Base-by-base conservation (phyloP, 495 filamentous ascomycete species). In the Symbiotaphrina buchneri region DNA sequence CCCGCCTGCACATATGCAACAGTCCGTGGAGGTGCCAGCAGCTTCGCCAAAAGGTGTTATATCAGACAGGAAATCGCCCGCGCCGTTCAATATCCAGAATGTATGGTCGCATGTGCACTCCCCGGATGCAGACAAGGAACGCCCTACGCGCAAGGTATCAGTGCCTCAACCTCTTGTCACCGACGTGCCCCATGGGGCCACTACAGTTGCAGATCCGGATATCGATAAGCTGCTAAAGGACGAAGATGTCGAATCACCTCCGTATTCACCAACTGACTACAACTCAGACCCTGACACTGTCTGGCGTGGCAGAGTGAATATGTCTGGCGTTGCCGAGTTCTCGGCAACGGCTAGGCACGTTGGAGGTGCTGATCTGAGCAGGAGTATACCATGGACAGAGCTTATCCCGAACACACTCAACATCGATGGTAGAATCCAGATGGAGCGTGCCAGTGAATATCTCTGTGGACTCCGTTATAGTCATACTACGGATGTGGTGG, bases 181-280 rank as follows among this genome's bases (percentile, higher is more conserved):
- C 54, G 52, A 14, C 49, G 47, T 3, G 53, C 47, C 38, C 48
- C 30, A 52, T 39, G 52, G 59, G 35, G 49, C 77, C 39, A 64
- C 58, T 3, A 54, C 57, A 6, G 44, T 46, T 32, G 65, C 64
- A 10, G 87, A 97, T 48, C 66, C 80, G 10, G 87, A 97, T 36
- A 82, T 97, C 25, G 87, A 97, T 48, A 65, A 77, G 30, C 53
- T 97, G 28, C 61, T 97, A 3, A 70, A 79, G 42, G 83, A 93
- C 36, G 82, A 82, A 27, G 63, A 67, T n/a, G 68, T 65, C 17
- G 74, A 84, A 13, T 85, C 81, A 6, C 77, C 79, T 4, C 73
- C 77, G 4, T 93, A 92, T 48, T 90, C 80, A 2, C 84, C 84
- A 0, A 65, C 70, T 28, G 71, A 78, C 21, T 69, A 68, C 35